These are phyloP conservation scores for Colletotrichum tofieldiae DNA, from an alignment of 2,329 filamentous ascomycete species.

Conservation along the genomic window DNA sequence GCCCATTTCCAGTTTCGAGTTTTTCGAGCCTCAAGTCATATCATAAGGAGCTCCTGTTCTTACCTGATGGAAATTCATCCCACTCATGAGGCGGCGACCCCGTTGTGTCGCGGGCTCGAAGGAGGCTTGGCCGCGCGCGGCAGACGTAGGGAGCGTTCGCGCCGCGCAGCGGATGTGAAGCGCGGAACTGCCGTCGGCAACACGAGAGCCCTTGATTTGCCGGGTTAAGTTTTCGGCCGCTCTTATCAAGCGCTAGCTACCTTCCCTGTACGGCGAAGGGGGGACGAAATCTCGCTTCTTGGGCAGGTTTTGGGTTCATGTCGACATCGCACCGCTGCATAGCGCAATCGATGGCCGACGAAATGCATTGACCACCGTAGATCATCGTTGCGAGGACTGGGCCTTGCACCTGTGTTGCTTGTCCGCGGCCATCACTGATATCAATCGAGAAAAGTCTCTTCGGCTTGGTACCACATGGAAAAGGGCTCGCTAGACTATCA, in stretches of 20 bases:
- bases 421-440: no score
- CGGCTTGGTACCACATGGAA: not conserved
- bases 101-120: not conserved
- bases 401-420: not conserved
- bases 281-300: conserved; percentile 4
- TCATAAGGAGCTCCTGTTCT: not conserved
- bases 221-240: not conserved
- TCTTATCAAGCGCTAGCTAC: not conserved
- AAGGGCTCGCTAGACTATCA: not conserved
- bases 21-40: not conserved
- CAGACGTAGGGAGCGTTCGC: not conserved
- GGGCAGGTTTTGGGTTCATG: conserved; percentile 29
- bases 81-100: not conserved
- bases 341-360: conserved; percentile 29
- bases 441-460: not conserved
- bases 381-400: not conserved
- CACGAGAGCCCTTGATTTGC: not conserved
- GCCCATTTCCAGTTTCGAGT: not conserved
- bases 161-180: not conserved
- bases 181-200: not conserved
- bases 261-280: conserved; percentile 5
- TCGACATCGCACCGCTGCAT: conserved; percentile 34
- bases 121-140: not conserved
- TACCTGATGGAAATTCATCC: not conserved
- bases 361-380: not conserved